Evolutionary conservation across 106 monocot species (phyloP), one percentile per base, ranked within the genome.

Genomic region (Hemerocallis citrina): DNA sequence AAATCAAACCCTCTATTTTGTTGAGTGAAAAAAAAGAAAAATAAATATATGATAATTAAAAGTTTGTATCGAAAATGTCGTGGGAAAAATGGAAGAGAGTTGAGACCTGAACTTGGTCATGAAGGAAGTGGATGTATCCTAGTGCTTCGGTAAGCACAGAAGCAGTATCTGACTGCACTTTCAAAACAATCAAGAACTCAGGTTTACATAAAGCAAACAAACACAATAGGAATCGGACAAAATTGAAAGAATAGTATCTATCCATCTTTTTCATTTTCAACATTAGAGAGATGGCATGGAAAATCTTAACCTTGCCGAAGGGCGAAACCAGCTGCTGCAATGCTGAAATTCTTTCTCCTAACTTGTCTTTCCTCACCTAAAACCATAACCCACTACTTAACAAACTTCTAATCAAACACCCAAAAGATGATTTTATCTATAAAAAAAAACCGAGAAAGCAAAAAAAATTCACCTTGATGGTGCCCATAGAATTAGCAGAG

Each of bases 121-220:
- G 43, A 12, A 44, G 17, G 7, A 43, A 43, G 15, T n/a, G 12
- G 42, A 43, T 43, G 42, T 43, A 43, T 1, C 42, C 42, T n/a
- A 43, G 3, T 14, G 43, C 7, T 17, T 44, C 43, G 17, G 12
- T 12, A 12, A 44, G 43, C 43, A 44, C 2, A 44, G 43, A 44
- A 17, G 43, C 43, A 12, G 7, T 44, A 44, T 44, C 43, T 44
- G 43, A 89, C 89, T 89, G n/a, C n/a, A n/a, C n/a, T n/a, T n/a
- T n/a, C n/a, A n/a, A n/a, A n/a, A n/a, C n/a, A n/a, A n/a, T n/a
- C n/a, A n/a, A n/a, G n/a, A n/a, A n/a, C n/a, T n/a, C n/a, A n/a
- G n/a, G n/a, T n/a, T n/a, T n/a, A n/a, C n/a, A n/a, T n/a, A n/a
- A n/a, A n/a, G n/a, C n/a, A n/a, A n/a, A n/a, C n/a, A n/a, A n/a